Evolutionary conservation across 305 asterid genomes (phyloP).

Genomic region (Solanum chacoense): DNA sequence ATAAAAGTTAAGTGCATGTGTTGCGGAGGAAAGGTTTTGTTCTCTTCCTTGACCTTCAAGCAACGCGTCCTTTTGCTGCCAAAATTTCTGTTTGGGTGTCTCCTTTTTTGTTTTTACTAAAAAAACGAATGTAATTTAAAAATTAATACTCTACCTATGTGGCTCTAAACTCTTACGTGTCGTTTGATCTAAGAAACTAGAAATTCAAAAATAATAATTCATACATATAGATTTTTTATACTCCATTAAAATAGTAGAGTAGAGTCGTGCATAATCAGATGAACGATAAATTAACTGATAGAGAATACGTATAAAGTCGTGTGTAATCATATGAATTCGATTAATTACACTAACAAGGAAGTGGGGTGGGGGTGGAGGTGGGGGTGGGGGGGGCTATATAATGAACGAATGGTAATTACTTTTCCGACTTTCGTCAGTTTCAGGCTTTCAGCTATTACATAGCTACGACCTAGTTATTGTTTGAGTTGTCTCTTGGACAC

Average conservation of each 20-base stretch:
- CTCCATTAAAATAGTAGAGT: not conserved
- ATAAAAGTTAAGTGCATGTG: not conserved
- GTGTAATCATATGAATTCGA: not conserved
- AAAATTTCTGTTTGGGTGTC: not conserved
- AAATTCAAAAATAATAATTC: not conserved
- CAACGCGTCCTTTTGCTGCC: conserved; percentile 1
- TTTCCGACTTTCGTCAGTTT: not conserved
- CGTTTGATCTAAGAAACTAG: not conserved
- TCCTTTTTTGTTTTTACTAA: not conserved
- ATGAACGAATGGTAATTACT: too few relatives aligned
- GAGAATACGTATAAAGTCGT: not conserved
- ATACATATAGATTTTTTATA: not conserved
- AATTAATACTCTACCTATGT: not conserved
- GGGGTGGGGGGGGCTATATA: too few relatives aligned
- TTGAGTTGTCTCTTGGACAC: not conserved
- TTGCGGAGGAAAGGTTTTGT: not conserved
- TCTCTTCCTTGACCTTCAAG: conserved; percentile 4
- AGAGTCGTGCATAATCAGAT: not conserved
- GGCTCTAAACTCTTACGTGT: not conserved
- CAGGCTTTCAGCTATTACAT: not conserved
- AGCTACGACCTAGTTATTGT: not conserved
- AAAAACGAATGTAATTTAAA: not conserved
- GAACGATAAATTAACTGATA: not conserved
- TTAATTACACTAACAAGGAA: not conserved
- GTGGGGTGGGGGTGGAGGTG: too few relatives aligned